phyloP scores from a whole-genome alignment of 23 red algal species.

The Gracilaria vermiculophylla region DNA sequence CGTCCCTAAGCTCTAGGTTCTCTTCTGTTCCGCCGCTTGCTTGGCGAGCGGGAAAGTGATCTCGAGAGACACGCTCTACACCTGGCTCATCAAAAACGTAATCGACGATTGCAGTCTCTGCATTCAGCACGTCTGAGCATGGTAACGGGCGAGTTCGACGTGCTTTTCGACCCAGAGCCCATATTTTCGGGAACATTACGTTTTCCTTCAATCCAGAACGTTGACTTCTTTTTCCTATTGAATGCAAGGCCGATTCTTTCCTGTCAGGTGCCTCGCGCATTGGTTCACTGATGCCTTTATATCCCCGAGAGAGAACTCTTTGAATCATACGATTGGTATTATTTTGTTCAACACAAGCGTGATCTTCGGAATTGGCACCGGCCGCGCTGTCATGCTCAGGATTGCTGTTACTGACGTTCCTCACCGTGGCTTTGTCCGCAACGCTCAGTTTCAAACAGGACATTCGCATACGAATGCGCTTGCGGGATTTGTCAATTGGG shows the following conservation, averaged over 20 bases:
- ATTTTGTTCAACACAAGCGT: neutral
- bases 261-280: neutral
- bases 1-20: neutral
- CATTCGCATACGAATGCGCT: constrained; percentile 37
- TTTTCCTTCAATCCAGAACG: neutral
- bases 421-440: constrained; percentile 4
- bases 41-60: neutral
- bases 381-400: neutral
- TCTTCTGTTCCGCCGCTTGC: no score
- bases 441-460: constrained; percentile 30
- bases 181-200: neutral
- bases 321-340: constrained; percentile 60
- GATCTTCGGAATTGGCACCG: neutral
- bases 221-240: neutral
- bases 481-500: constrained; percentile 36
- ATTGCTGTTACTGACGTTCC: neutral
- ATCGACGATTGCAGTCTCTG: constrained; percentile 34
- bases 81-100: constrained; percentile 73
- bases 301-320: constrained; percentile 17
- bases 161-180: neutral
- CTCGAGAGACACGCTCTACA: neutral
- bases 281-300: constrained; percentile 24
- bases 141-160: neutral
- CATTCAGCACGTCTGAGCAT: constrained; percentile 34
- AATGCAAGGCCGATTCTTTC: neutral